Evolutionary conservation across 2,329 filamentous ascomycete genomes (phyloP), one percentile per base, ranked within the genome.

Genomic region (Fusarium nematophilum): DNA sequence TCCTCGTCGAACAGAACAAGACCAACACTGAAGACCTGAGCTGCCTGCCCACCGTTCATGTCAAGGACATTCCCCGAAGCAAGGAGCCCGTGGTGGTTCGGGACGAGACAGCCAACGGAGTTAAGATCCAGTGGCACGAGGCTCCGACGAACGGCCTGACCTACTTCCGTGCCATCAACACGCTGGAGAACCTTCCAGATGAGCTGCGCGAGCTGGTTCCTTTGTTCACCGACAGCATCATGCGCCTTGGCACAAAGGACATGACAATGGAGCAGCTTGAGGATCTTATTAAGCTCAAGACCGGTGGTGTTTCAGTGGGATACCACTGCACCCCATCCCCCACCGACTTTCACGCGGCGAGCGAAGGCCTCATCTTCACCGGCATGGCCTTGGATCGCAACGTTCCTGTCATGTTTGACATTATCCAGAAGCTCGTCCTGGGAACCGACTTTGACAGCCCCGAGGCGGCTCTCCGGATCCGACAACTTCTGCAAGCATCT

Each of bases 181-280:
- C 86, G 0, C 81, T 98, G 49, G 84, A 91, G 37, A 86, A 90
- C 57, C 79, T 99, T 11, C 92, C 94, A 0, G 89, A 94, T 58
- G 92, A 97, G 60, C 83, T 98, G 46, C 86, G 95, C 46, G 83
- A 91, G 66, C 81, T 98, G 53, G 85, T 98, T 40, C 95, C 95
- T 1, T 79, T 99, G 0, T 98, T 98, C 72, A 93, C 91, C 11
- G 93, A 97, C 71, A 89, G 91, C 30, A 88, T 99, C 58, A 95
- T 97, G 90, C 90, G 95, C 15, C 84, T 99, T 8, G 95, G 95
- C 11, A 99, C 94, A 3, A 90, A 90, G 67, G 86, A 88, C 56
- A 91, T 91, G 82, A 88, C 88, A 0, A 97, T 97, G 90, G 95
- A 97, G 74, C 89, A 97, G 74, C 85, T 98, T 45, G 95, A 99